Base-by-base conservation (phyloP, 768 basidiomycete species). In the Albatrellus ellisii region DNA sequence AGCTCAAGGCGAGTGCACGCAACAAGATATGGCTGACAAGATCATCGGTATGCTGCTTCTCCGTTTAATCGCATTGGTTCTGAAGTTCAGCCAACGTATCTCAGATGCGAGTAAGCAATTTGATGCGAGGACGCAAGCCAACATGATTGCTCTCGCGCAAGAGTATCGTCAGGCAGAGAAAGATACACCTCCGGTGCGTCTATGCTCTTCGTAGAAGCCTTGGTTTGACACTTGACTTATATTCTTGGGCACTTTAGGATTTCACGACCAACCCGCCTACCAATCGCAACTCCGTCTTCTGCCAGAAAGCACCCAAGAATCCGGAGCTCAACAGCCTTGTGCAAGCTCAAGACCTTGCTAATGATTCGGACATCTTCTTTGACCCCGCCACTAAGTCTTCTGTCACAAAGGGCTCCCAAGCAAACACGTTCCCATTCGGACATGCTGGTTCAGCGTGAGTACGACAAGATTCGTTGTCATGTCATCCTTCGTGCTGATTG, bases 161-260 rank as follows among this genome's bases (percentile, higher is more conserved):
- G 66, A 72, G 52, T 73, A 72, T 52, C 69, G 73, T 35, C 68
- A 73, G 47, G 63, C 55, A 0, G 75, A 75, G 60, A 77, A 73
- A 62, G 75, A 77, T 54, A 74, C 73, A 1, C 71, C 70, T 50
- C 72, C 72, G 28, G 72, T 71, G 49, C 40, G 42, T 27, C 26
- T 5, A 31, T 31, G 20, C 26, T 15, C 34, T 6, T 15, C 9
- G n/a, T 29, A 29, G n/a, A n/a, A 39, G 15, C 22, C 10, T 15
- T 39, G 5, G 24, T 14, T 27, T 14, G 34, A 21, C 33, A n/a
- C 21, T 28, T 42, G n/a, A 15, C 14, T 33, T 12, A 15, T 10
- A 22, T 6, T 10, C 12, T 6, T 20, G 14, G 34, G 22, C 4
- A 24, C 29, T 1, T 12, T 38, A 74, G 69, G 72, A 75, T 51